Percentiles rank a stretch among this genome's conserved stretches.
Conservation (phyloP, 2,329 filamentous ascomycete species). For the Volutella citrinella region DNA sequence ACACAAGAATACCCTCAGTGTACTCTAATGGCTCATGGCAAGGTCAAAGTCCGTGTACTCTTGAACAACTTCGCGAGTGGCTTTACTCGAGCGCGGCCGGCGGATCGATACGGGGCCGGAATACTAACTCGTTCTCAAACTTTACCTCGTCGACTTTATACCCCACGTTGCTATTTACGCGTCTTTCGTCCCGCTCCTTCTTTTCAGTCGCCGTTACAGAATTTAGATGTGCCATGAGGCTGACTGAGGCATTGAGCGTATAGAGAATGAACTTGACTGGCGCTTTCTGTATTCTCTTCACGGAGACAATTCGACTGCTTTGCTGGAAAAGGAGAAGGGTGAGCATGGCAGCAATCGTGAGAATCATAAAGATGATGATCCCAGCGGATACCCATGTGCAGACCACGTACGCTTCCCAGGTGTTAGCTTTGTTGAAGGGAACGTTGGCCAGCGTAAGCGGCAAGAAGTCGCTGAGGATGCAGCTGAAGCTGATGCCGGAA, state of each 20-base stretch:
- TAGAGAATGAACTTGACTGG: constrained; percentile 1
- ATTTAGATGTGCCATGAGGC: neutral
- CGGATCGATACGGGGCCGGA: neutral
- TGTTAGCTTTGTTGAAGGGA: constrained; percentile 2
- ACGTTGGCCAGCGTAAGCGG: constrained; percentile 2
- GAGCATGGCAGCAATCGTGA: neutral
- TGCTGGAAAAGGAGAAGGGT: neutral
- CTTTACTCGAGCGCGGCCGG: too few relatives aligned
- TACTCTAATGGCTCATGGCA: too few relatives aligned
- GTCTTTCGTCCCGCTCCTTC: neutral
- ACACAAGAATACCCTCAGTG: too few relatives aligned
- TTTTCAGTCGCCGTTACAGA: neutral
- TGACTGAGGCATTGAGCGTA: neutral
- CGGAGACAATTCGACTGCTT: neutral
- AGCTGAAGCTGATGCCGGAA: neutral
- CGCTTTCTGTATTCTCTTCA: neutral
- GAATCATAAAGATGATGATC: neutral
- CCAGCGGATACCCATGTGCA: constrained; percentile 3
- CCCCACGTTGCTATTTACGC: neutral
- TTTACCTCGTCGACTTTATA: neutral
- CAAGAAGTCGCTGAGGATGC: constrained; percentile 3
- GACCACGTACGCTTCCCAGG: constrained; percentile 1
- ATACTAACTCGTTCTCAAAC: neutral
- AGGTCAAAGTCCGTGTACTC: too few relatives aligned
- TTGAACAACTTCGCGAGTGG: too few relatives aligned